A percentile compares a stretch with the other conserved stretches of the same genome.
Conservation (phyloP, 1,139 yeast species). For the Yamadazyma taylorii region DNA sequence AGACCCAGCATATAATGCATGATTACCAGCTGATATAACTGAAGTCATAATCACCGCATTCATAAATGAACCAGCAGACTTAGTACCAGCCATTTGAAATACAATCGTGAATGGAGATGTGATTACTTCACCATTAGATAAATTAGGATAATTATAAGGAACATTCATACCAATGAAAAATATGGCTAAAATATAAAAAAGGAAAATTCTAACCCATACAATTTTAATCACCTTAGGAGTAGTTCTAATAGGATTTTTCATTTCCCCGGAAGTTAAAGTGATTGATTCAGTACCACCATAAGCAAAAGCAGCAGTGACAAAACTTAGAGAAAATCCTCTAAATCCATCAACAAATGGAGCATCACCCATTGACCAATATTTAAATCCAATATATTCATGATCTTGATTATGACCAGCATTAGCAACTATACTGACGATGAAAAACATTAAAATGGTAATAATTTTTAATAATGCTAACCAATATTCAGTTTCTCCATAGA, state of each 20-base stretch:
- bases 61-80: slow-evolving; percentile 45
- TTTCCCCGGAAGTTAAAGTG: slow-evolving; percentile 67
- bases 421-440: slow-evolving; percentile 37
- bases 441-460: slow-evolving; percentile 39
- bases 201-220: slow-evolving; percentile 52
- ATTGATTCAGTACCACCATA: slow-evolving; percentile 69
- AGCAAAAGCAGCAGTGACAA: slow-evolving; percentile 62
- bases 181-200: slow-evolving; percentile 41
- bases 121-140: slow-evolving; percentile 40
- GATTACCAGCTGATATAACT: slow-evolving; percentile 48
- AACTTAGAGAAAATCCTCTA: slow-evolving; percentile 38
- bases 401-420: slow-evolving; percentile 36
- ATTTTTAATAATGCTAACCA: slow-evolving; percentile 40
- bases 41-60: slow-evolving; percentile 46
- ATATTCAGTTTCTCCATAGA: slow-evolving; percentile 47
- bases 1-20: slow-evolving; percentile 45
- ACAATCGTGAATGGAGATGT: slow-evolving; percentile 70
- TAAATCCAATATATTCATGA: slow-evolving; percentile 41
- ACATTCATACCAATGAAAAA: slow-evolving; percentile 49
- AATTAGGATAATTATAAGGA: slow-evolving; percentile 41
- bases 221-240: slow-evolving; percentile 60
- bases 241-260: slow-evolving; percentile 54
- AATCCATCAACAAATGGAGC: slow-evolving; percentile 45
- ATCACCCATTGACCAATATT: slow-evolving; percentile 38
- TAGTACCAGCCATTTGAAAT: slow-evolving; percentile 53